Base-by-base conservation (phyloP, 2,329 filamentous ascomycete genomes). In the Botrytis tulipae region DNA sequence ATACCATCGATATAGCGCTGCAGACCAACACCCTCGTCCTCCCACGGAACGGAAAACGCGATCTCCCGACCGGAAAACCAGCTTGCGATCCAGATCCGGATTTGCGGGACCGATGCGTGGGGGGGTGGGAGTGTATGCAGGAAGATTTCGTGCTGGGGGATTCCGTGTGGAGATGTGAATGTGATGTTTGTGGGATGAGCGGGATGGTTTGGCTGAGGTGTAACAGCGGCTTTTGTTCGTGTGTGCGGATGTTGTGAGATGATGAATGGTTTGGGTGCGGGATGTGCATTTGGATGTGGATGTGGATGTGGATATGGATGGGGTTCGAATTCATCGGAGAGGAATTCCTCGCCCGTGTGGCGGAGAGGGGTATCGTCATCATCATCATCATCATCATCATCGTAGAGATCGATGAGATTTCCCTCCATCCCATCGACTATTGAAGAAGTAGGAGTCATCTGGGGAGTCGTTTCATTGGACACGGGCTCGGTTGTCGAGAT, bases 41-140 rank as follows among this genome's bases (percentile, higher is more conserved):
- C 25, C 16, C 35, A 42, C 1, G 65, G 25, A 9, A 29, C 12
- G 4, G 1, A 35, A 14, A 57, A 25, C 1, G 35, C 22, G 29
- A 70, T n/a, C 0, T 70, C 40, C 8, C 68, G 40, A 4, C 68
- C 68, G 9, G 44, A 10, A n/a, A 70, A 63, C 68, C 68, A 70
- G 9, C 54, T 70, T 14, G 40, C 7, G 40, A 70, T 70, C 54
- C 68, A 70, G 22, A 2, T 4, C 8, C 68, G 54, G 32, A 70
- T 42, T 14, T 63, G 32, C 0, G 14, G 14, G 22, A 44, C 18
- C 6, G 42, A 44, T 20, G 42, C 42, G 7, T 44, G 42, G 18
- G 2, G 18, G 6, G 42, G 18, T 44, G 54, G 54, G 2, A 70
- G 68, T 3, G 14, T 62, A 0, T 70, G 35, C 0, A 70, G 4